Evolutionary conservation across 345 rosid genomes (phyloP), one percentile per base, ranked within the genome.

Genomic region (Eucalyptus melliodora): DNA sequence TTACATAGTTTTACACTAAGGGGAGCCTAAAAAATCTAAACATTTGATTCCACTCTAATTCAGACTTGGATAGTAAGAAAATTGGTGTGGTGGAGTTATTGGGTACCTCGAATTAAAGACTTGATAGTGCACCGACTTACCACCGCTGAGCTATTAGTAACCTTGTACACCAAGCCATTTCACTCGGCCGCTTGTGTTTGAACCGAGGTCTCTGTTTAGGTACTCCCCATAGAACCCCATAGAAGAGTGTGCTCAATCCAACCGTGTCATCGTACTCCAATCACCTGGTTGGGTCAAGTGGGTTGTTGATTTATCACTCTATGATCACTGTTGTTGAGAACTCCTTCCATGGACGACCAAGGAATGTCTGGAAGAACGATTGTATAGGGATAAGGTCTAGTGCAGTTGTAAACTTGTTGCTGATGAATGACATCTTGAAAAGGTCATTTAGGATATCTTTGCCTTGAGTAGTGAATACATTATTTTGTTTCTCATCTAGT

Each of bases 221-320:
- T 88, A 91, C 90, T 94, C 95, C 7, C 90, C 95, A 60, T 90
- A 92, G 59, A 90, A 92, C 95, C 7, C 90, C 95, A 60, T 90
- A 91, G 59, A 90, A 92, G 15, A 94, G 62, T 12, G 93, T 92
- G 16, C 86, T 88, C 21, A 88, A 40, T 55, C 87, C 42, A 47
- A 44, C 1, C 6, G 1, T 47, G 16, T 53, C 82, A 31, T 23
- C 2, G 56, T 82, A 86, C 19, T 23, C 85, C 40, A 47, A 31
- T 89, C 92, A 90, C 27, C 86, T 86, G 6, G 55, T 0, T 0
- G 1, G 55, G 21, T 51, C 1, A 8, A 91, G 24, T 42, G 80
- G 80, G 50, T 59, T 82, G n/a, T 24, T 51, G 7, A 91, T 60
- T 5, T 86, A 87, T 16, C 50, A 77, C 34, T 80, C 40, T 87